Evolutionary conservation across 177 flowering plant species (phyloP).

Genomic region (Telopea speciosissima): DNA sequence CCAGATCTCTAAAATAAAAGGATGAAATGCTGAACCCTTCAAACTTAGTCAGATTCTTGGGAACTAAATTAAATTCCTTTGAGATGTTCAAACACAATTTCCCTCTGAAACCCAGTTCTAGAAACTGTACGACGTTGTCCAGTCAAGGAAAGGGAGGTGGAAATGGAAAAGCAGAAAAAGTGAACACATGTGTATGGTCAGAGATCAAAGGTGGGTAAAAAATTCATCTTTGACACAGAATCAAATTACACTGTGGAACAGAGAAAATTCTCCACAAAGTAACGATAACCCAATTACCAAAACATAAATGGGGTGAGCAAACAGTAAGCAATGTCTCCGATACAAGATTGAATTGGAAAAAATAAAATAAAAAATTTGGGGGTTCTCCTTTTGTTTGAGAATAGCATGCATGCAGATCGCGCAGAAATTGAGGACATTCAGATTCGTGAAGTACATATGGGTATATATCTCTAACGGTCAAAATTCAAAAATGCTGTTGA

Average conservation of each 20-base stretch:
- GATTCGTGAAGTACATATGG: constrained; percentile 28
- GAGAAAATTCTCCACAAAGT: too few relatives aligned
- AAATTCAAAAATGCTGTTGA: constrained; percentile 11
- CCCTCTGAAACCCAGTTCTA: constrained; percentile 4
- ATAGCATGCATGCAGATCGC: not conserved
- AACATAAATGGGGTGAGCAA: too few relatives aligned
- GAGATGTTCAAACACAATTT: not conserved
- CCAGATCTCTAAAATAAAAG: constrained; percentile 3
- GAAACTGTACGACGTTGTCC: not conserved
- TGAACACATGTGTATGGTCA: constrained; percentile 5
- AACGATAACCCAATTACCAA: not conserved
- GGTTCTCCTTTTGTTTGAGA: not conserved
- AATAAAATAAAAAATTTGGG: not conserved
- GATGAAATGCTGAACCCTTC: not conserved
- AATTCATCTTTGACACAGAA: too few relatives aligned
- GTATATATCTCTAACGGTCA: constrained; percentile 19
- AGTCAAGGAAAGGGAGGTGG: not conserved
- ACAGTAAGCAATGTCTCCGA: constrained; percentile 5
- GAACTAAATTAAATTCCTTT: not conserved
- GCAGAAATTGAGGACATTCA: constrained; percentile 26
- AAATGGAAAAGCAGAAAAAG: constrained; percentile 2
- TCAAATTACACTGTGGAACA: too few relatives aligned
- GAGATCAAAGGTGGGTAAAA: not conserved
- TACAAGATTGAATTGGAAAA: not conserved
- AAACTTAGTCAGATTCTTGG: not conserved